phyloP scores from a whole-genome alignment of 495 filamentous ascomycete genomes.

The Lepidopterella palustris region DNA sequence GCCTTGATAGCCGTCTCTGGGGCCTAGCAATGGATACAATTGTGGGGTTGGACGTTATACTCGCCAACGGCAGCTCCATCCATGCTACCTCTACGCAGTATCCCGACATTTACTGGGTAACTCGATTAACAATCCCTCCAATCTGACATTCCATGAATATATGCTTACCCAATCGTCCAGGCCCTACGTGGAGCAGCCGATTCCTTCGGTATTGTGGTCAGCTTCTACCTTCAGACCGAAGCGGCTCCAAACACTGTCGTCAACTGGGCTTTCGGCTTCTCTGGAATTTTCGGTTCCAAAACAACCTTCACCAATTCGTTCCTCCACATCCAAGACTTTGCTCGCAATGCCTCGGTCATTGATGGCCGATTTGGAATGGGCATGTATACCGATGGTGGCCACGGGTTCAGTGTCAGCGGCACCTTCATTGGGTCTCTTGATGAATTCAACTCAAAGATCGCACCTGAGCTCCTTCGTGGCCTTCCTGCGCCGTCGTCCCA shows the following conservation, averaged over 20 bases:
- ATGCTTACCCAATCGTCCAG: neutral
- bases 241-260: constrained; percentile 46
- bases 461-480: constrained; percentile 20
- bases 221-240: constrained; percentile 55
- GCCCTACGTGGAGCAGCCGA: constrained; percentile 55
- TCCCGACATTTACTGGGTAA: constrained; percentile 39
- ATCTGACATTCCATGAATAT: neutral
- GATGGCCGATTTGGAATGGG: constrained; percentile 23
- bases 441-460: constrained; percentile 23
- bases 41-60: constrained; percentile 54
- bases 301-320: constrained; percentile 19
- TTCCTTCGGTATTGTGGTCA: constrained; percentile 58
- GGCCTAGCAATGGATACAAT: constrained; percentile 61
- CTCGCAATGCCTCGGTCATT: constrained; percentile 19
- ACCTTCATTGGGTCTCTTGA: constrained; percentile 20
- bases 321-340: constrained; percentile 27
- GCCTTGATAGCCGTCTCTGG: constrained; percentile 55
- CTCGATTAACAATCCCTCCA: neutral
- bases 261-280: constrained; percentile 39
- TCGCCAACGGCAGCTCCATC: constrained; percentile 51
- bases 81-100: constrained; percentile 33
- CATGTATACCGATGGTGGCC: constrained; percentile 21
- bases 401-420: constrained; percentile 11
- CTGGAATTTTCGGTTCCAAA: constrained; percentile 6
- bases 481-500: constrained; percentile 2